Evolutionary conservation across 768 basidiomycete genomes (phyloP).

Genomic region (Omphalotus guepiniiformis): DNA sequence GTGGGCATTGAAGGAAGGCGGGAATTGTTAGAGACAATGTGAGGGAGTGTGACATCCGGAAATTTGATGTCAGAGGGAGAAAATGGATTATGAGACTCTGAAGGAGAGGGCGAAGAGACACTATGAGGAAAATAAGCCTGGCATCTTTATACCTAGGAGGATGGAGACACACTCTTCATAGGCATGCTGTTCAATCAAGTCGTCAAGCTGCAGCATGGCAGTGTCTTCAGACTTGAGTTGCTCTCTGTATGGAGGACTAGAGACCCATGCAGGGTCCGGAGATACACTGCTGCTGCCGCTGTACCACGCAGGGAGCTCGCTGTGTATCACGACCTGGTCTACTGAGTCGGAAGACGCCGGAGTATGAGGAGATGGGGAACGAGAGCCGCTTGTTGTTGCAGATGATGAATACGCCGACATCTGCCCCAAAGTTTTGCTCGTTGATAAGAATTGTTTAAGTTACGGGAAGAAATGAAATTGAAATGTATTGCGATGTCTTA

Average conservation of each 20-base stretch:
- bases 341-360: slow-evolving; percentile 59
- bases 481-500: too few relatives aligned
- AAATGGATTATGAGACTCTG: slow-evolving; percentile 24
- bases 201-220: slow-evolving; percentile 61
- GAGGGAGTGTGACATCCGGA: slow-evolving; percentile 23
- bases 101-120: slow-evolving; percentile 16
- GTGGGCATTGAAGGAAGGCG: slow-evolving; percentile 19
- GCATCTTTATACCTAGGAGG: too few relatives aligned
- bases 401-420: slow-evolving; percentile 70
- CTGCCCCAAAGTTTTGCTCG: slow-evolving; percentile 2
- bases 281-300: slow-evolving; percentile 4
- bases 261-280: slow-evolving; percentile 1
- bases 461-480: too few relatives aligned
- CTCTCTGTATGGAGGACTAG: background rate
- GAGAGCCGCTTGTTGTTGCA: slow-evolving; percentile 50
- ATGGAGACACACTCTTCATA: slow-evolving; percentile 64
- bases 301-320: slow-evolving; percentile 29
- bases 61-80: slow-evolving; percentile 28
- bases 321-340: slow-evolving; percentile 46
- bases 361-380: slow-evolving; percentile 69
- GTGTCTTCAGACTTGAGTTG: slow-evolving; percentile 9
- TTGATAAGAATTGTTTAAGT: too few relatives aligned
- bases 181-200: slow-evolving; percentile 68
- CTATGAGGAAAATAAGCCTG: slow-evolving; percentile 8
- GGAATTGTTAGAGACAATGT: slow-evolving; percentile 17